phyloP scores from a whole-genome alignment of 1,139 yeast species.

The Cylindricascospora bacillispora region DNA sequence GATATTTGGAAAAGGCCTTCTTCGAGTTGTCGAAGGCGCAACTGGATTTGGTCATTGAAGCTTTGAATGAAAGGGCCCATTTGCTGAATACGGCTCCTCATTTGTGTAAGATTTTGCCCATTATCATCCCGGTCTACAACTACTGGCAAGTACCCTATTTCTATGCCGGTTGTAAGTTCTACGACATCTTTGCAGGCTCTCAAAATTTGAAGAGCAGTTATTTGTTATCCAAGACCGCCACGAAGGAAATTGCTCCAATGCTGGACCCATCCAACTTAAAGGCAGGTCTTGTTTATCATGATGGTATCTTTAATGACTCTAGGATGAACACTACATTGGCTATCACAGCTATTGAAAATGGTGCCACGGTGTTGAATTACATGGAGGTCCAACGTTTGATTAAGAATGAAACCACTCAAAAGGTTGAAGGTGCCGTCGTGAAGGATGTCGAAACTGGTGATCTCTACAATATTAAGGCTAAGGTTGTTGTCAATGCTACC shows the following conservation, averaged over 20 bases:
- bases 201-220: conserved; percentile 77
- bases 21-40: conserved; percentile 84
- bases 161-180: conserved; percentile 83
- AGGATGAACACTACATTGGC: conserved; percentile 85
- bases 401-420: conserved; percentile 46
- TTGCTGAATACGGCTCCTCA: conserved; percentile 91
- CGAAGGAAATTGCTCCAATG: conserved; percentile 78
- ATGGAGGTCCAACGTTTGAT: conserved; percentile 65
- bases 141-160: conserved; percentile 97
- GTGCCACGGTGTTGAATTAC: conserved; percentile 85
- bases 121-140: conserved; percentile 87
- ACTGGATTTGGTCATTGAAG: conserved; percentile 85
- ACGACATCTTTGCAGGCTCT: conserved; percentile 85
- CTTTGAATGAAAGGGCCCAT: conserved; percentile 82
- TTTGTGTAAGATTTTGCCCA: conserved; percentile 74
- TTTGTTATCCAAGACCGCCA: conserved; percentile 52
- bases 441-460: conserved; percentile 63
- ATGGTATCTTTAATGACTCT: conserved; percentile 88
- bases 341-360: conserved; percentile 70
- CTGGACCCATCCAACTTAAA: conserved; percentile 67
- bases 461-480: conserved; percentile 47
- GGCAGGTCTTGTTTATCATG: conserved; percentile 89
- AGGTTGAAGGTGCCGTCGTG: conserved; percentile 66
- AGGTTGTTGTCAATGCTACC: conserved; percentile 79
- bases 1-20: conserved; percentile 90